Evolutionary conservation across 2,329 filamentous ascomycete species (phyloP).

Genomic region (Monosporascus sp.): DNA sequence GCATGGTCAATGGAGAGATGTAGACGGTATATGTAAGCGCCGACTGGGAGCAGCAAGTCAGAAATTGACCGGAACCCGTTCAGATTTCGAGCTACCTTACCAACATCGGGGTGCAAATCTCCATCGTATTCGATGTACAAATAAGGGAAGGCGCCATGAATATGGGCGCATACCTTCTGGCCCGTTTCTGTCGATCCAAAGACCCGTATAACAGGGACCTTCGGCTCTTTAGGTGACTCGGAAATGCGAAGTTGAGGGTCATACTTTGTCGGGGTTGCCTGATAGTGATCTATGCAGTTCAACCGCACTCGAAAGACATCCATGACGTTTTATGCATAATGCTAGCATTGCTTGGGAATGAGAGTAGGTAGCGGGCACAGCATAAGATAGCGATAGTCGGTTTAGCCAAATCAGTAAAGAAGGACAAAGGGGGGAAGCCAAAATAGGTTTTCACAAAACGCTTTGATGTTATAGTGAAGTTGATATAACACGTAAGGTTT

Average conservation of each 20-base stretch:
- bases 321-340: constrained; percentile 31
- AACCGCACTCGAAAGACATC: constrained; percentile 83
- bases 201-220: constrained; percentile 79
- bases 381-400: neutral
- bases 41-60: constrained; percentile 44
- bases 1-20: constrained; percentile 89
- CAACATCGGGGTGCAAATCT: constrained; percentile 58
- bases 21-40: constrained; percentile 68
- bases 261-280: constrained; percentile 69
- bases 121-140: constrained; percentile 85
- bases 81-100: constrained; percentile 39
- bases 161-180: constrained; percentile 91
- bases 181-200: constrained; percentile 93
- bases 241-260: constrained; percentile 71
- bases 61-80: neutral
- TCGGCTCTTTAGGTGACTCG: constrained; percentile 58
- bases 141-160: constrained; percentile 94
- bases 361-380: neutral
- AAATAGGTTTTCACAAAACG: too few relatives aligned
- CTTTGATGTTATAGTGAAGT: too few relatives aligned
- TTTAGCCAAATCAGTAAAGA: neutral
- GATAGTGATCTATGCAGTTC: constrained; percentile 95
- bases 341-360: neutral
- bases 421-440: too few relatives aligned
- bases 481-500: neutral